phyloP scores from a whole-genome alignment of 495 filamentous ascomycete genomes.

The Daldinia bambusicola region DNA sequence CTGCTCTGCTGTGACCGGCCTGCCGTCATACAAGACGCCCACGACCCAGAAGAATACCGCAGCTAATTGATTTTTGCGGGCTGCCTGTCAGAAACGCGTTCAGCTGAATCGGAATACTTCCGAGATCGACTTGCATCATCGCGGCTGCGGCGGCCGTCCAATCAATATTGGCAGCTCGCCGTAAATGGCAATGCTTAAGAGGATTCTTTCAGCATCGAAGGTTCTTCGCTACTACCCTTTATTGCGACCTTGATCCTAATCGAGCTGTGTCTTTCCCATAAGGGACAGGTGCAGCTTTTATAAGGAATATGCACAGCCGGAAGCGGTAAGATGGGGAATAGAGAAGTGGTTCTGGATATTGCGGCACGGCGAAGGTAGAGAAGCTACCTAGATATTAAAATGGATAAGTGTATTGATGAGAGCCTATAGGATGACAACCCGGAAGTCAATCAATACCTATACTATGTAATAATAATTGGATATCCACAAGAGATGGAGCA shows the following conservation, averaged over 20 bases:
- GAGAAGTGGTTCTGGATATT: not conserved
- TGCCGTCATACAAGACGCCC: conserved; percentile 40
- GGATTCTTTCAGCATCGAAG: conserved; percentile 1
- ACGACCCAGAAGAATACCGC: conserved; percentile 26
- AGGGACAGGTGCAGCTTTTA: conserved; percentile 9
- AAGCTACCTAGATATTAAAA: not conserved
- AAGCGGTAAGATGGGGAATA: not conserved
- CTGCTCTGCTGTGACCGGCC: conserved; percentile 38
- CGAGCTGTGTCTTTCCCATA: conserved; percentile 15
- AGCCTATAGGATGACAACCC: not conserved
- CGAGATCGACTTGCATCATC: conserved; percentile 47
- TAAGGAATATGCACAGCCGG: conserved; percentile 5
- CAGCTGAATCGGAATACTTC: conserved; percentile 40
- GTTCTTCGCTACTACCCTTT: conserved; percentile 21
- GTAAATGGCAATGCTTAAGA: conserved; percentile 42
- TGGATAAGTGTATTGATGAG: not conserved
- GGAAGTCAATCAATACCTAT: not conserved
- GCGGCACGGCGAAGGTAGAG: not conserved
- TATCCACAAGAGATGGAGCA: not conserved
- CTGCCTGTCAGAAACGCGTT: conserved; percentile 27
- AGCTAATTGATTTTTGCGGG: conserved; percentile 31
- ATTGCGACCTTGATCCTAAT: conserved; percentile 12
- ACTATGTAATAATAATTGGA: not conserved
- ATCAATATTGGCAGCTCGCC: conserved; percentile 41
- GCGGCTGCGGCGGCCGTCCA: conserved; percentile 39